Percentiles rank a stretch among this genome's conserved stretches.
Evolutionary conservation across 345 rosid species (phyloP).

Genomic region (Carallia pectinifolia): DNA sequence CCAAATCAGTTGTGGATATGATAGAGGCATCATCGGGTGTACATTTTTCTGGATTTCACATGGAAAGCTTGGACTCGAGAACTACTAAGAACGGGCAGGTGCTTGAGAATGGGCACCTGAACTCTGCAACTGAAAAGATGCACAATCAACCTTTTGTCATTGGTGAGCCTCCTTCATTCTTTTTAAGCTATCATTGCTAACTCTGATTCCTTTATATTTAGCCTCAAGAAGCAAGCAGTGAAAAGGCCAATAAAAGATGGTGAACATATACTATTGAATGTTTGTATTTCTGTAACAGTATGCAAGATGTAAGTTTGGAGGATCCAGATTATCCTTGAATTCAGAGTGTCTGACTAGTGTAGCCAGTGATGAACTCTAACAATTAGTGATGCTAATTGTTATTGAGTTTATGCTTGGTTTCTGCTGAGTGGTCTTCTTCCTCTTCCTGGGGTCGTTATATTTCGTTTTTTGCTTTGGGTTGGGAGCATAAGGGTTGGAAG

Average conservation of each 20-base stretch:
- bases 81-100: conserved; percentile 32
- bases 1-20: conserved; percentile 79
- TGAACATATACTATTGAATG: too few species aligned
- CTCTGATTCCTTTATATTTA: background rate
- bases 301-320: too few species aligned
- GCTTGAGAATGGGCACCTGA: conserved; percentile 17
- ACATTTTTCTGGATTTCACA: conserved; percentile 88
- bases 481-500: background rate
- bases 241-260: background rate
- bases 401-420: too few species aligned
- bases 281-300: too few species aligned
- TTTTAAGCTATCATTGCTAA: background rate
- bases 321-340: too few species aligned
- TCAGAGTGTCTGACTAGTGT: too few species aligned
- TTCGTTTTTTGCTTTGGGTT: background rate
- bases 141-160: conserved; percentile 87
- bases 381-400: too few species aligned
- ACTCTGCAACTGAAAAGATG: conserved; percentile 49
- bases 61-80: conserved; percentile 56
- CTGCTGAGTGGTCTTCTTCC: too few species aligned
- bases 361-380: too few species aligned
- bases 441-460: background rate
- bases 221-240: background rate
- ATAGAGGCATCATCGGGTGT: conserved; percentile 78
- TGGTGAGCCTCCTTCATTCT: conserved; percentile 43